These are phyloP conservation scores for Alternaria solani DNA, from an alignment of 2,329 filamentous ascomycete species.

Conservation along the genomic window DNA sequence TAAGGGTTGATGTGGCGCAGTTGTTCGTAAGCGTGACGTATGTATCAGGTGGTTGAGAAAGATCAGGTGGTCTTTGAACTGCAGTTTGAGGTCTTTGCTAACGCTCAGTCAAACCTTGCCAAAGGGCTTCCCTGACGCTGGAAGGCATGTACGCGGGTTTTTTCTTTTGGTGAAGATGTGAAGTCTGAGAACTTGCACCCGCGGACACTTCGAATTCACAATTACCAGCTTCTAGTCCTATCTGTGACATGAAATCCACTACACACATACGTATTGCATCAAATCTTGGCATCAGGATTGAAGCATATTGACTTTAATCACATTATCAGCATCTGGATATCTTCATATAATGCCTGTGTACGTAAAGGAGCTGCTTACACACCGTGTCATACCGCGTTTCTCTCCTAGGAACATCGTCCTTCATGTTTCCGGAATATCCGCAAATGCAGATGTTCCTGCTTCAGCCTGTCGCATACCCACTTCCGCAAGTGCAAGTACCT, in stretches of 20 bases:
- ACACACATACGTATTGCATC: not conserved
- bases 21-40: not conserved
- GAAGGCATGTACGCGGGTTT: not conserved
- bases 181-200: not conserved
- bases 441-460: not conserved
- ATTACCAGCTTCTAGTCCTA: not conserved
- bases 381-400: not conserved
- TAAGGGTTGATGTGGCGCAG: not conserved
- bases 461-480: not conserved
- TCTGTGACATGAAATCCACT: not conserved
- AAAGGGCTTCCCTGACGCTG: not conserved
- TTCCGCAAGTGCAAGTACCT: not conserved
- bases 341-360: not conserved
- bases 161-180: not conserved
- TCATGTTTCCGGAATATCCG: not conserved
- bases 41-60: not conserved
- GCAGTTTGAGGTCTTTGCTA: not conserved
- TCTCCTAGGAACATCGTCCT: not conserved
- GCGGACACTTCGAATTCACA: not conserved
- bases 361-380: not conserved
- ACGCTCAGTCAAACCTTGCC: not conserved
- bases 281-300: not conserved
- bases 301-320: not conserved
- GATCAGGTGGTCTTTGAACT: not conserved
- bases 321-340: not conserved